Percentiles rank a stretch among this genome's conserved stretches.
These are phyloP conservation scores for Globisporangium irregulare DNA, from an alignment of 352 stramenopile species.

Conservation along the genomic window DNA sequence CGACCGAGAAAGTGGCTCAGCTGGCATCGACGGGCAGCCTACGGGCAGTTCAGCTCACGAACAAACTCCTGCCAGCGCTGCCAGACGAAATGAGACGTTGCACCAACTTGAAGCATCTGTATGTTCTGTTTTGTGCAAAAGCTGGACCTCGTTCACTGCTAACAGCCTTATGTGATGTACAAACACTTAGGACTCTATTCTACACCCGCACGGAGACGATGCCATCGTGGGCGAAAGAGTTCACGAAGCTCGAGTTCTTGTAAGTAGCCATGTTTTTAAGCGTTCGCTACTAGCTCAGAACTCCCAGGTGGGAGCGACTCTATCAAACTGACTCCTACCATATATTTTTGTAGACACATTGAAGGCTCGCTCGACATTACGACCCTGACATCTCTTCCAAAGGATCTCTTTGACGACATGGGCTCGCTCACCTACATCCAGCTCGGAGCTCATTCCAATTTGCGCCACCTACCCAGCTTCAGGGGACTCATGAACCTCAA, in stretches of 20 bases:
- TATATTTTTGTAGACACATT: neutral
- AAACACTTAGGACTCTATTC: neutral
- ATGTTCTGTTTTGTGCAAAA: neutral
- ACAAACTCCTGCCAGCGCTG: conserved; percentile 19
- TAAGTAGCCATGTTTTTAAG: neutral
- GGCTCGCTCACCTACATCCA: neutral
- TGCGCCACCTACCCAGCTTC: neutral
- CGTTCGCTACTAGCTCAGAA: no score
- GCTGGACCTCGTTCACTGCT: neutral
- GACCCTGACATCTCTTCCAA: neutral
- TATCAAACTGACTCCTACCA: no score
- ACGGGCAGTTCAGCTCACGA: conserved; percentile 30
- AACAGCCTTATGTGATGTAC: neutral
- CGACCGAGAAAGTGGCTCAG: conserved; percentile 15
- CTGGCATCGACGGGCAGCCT: conserved; percentile 27
- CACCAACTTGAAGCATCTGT: conserved; percentile 28
- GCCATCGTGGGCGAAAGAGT: neutral
- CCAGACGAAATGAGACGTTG: conserved; percentile 23
- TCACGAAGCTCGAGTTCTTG: conserved; percentile 1
- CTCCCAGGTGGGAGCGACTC: no score
- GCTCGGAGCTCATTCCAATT: neutral
- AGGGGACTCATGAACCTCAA: neutral
- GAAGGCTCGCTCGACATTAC: neutral
- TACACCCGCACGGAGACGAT: neutral
- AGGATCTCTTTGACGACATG: neutral